Conservation (phyloP, 805 yeast species). For the Danielozyma ontarioensis region DNA sequence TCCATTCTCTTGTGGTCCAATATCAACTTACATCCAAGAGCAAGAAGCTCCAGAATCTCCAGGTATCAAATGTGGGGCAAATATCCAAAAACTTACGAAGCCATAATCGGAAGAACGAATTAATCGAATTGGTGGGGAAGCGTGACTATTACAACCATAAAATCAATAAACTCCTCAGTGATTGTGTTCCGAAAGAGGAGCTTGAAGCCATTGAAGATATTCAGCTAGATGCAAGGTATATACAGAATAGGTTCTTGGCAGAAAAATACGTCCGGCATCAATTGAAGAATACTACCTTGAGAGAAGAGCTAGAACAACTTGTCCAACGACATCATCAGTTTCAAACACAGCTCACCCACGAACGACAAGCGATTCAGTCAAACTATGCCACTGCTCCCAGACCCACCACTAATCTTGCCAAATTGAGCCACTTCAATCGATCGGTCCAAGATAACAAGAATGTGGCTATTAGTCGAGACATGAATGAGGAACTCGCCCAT, state of each 20-base stretch:
- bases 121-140: background rate
- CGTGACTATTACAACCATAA: background rate
- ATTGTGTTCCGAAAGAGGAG: background rate
- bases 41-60: background rate
- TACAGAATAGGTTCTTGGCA: background rate
- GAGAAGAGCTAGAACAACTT: background rate
- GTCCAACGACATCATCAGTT: background rate
- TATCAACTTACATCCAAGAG: background rate
- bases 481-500: background rate
- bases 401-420: background rate
- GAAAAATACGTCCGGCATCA: background rate
- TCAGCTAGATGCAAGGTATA: background rate
- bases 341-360: background rate
- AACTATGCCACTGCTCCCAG: too few species aligned
- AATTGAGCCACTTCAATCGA: background rate
- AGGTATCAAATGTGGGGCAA: background rate
- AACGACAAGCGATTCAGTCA: too few species aligned
- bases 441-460: background rate
- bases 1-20: conserved; percentile 1
- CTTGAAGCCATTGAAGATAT: background rate
- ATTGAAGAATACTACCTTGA: too few species aligned
- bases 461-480: background rate
- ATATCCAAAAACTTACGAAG: background rate
- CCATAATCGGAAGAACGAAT: background rate
- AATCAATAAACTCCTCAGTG: background rate